phyloP scores from a whole-genome alignment of 495 filamentous ascomycete species.

The Annulohypoxylon bovei region DNA sequence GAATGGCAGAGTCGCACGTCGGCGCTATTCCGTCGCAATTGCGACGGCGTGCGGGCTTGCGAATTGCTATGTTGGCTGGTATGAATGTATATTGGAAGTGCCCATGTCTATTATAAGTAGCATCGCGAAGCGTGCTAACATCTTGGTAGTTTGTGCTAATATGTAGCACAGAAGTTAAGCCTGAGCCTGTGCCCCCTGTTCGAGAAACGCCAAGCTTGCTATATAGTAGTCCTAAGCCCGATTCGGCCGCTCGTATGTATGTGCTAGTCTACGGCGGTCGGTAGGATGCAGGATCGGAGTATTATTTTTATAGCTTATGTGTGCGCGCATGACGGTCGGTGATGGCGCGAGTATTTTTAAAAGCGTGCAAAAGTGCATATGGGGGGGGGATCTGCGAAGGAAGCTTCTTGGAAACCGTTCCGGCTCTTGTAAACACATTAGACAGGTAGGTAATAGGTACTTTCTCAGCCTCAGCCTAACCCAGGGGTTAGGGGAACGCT shows the following conservation, averaged over 20 bases:
- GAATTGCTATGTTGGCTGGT: neutral
- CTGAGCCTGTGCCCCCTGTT: too few relatives aligned
- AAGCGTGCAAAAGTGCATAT: too few relatives aligned
- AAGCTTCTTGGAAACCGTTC: too few relatives aligned
- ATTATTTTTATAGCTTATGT: constrained; percentile 1
- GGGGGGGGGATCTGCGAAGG: too few relatives aligned
- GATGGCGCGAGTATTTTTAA: neutral
- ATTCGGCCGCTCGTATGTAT: neutral
- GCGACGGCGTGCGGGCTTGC: neutral
- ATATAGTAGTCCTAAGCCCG: neutral
- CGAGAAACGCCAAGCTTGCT: neutral
- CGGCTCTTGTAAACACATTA: too few relatives aligned
- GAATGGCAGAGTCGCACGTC: neutral
- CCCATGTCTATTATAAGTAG: neutral
- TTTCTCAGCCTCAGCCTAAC: constrained; percentile 9
- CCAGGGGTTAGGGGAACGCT: neutral
- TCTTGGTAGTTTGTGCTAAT: too few relatives aligned
- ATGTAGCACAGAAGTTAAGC: too few relatives aligned
- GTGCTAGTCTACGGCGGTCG: neutral
- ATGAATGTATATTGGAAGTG: neutral
- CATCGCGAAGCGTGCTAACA: neutral
- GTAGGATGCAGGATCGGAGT: neutral
- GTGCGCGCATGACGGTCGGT: neutral
- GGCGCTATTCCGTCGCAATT: neutral
- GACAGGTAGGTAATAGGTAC: too few relatives aligned